These are phyloP conservation scores for Hansenula lynferdii DNA, from an alignment of 1,139 yeast genomes.

Conservation along the genomic window DNA sequence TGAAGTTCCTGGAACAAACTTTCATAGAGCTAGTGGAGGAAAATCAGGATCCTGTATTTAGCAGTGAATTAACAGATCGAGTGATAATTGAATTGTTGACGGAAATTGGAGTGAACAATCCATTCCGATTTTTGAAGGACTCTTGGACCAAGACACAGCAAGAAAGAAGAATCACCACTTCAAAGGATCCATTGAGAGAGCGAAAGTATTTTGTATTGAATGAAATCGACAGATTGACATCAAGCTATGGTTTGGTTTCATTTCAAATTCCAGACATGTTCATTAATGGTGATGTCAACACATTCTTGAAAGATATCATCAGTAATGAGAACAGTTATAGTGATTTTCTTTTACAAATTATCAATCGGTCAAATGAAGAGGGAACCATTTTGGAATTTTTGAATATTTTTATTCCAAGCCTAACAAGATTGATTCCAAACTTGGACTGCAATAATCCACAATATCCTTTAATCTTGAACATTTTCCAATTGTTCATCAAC, in stretches of 20 bases:
- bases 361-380: conserved; percentile 58
- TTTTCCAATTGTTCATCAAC: conserved; percentile 56
- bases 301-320: conserved; percentile 30
- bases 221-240: conserved; percentile 47
- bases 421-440: conserved; percentile 27
- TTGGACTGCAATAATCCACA: conserved; percentile 41
- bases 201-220: conserved; percentile 37
- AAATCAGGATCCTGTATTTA: conserved; percentile 22
- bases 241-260: conserved; percentile 66
- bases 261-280: conserved; percentile 72
- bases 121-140: conserved; percentile 43
- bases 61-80: conserved; percentile 33
- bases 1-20: conserved; percentile 34
- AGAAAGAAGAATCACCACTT: conserved; percentile 36
- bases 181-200: conserved; percentile 35
- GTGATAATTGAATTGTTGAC: conserved; percentile 51
- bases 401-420: conserved; percentile 47
- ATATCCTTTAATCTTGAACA: conserved; percentile 29
- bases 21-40: conserved; percentile 33
- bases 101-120: conserved; percentile 42
- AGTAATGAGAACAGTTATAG: conserved; percentile 34
- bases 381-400: conserved; percentile 59
- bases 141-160: conserved; percentile 39
- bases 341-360: conserved; percentile 54
- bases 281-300: conserved; percentile 12